Percentiles rank a stretch among this genome's conserved stretches.
Evolutionary conservation across 2,329 filamentous ascomycete genomes (phyloP).

Genomic region (Pseudopyricularia javanii): DNA sequence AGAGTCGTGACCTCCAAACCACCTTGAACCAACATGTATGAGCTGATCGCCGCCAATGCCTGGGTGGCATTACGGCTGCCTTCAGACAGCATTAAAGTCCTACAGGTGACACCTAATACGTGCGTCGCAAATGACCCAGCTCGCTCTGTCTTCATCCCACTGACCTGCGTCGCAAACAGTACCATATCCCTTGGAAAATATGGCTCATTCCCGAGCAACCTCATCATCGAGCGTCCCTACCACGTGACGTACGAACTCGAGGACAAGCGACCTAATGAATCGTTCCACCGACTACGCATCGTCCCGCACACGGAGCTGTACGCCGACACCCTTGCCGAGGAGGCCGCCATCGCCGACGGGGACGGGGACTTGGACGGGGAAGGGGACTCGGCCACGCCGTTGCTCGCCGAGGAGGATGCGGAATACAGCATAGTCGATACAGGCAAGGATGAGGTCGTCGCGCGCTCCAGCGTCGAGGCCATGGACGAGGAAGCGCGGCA

Average conservation of each 20-base stretch:
- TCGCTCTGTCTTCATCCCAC: constrained; percentile 4
- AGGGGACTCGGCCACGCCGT: constrained; percentile 24
- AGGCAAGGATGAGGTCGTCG: constrained; percentile 33
- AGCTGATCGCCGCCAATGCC: constrained; percentile 39
- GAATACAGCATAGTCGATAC: constrained; percentile 31
- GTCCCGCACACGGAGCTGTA: constrained; percentile 75
- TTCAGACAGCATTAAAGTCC: constrained; percentile 42
- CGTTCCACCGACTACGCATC: constrained; percentile 59
- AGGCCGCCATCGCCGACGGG: constrained; percentile 18
- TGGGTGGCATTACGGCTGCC: constrained; percentile 50
- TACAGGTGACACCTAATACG: constrained; percentile 51
- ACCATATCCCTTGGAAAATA: constrained; percentile 87
- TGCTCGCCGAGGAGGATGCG: constrained; percentile 26
- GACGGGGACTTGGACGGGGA: too few relatives aligned
- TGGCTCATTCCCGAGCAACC: constrained; percentile 78
- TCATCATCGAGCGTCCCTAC: constrained; percentile 82
- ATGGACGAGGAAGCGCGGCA: constrained; percentile 57
- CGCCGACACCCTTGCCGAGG: constrained; percentile 55
- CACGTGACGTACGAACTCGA: constrained; percentile 84
- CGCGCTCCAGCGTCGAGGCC: constrained; percentile 44
- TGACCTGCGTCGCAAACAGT: constrained; percentile 29
- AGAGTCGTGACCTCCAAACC: not conserved
- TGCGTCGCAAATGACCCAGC: constrained; percentile 13
- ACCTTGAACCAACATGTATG: constrained; percentile 7
- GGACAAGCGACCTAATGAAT: constrained; percentile 53